Conservation (phyloP, 768 basidiomycete genomes). For the Imleria badia region DNA sequence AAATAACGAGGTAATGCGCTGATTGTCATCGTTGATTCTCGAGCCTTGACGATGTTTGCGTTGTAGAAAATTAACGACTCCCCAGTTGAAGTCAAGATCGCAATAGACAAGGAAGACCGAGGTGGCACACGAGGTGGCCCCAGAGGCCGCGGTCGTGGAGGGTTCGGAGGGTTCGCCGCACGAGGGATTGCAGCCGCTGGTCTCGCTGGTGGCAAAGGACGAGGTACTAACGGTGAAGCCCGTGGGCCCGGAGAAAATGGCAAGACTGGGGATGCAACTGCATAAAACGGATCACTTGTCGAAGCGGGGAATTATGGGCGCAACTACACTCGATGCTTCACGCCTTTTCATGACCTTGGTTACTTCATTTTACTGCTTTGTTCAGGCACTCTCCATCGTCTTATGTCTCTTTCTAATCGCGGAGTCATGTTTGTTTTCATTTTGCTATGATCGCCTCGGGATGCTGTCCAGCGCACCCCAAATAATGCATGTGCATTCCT, state of each 20-base stretch:
- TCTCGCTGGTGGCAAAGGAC: slow-evolving; percentile 40
- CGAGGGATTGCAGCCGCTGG: slow-evolving; percentile 72
- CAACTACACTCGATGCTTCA: slow-evolving; percentile 18
- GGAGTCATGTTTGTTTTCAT: slow-evolving; percentile 25
- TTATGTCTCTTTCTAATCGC: slow-evolving; percentile 14
- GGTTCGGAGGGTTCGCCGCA: slow-evolving; percentile 51
- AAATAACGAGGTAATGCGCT: slow-evolving; percentile 57
- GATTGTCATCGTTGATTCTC: slow-evolving; percentile 15
- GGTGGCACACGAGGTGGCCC: slow-evolving; percentile 48
- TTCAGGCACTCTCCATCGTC: slow-evolving; percentile 9
- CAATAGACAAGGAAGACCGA: slow-evolving; percentile 54
- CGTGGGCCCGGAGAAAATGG: slow-evolving; percentile 30
- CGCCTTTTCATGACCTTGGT: slow-evolving; percentile 17
- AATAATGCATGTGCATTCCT: slow-evolving; percentile 21
- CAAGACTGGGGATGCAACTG: slow-evolving; percentile 22
- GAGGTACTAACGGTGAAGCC: slow-evolving; percentile 30
- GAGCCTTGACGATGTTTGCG: slow-evolving; percentile 4
- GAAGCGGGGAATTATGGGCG: slow-evolving; percentile 19
- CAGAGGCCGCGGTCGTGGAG: slow-evolving; percentile 48
- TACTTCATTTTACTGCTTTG: slow-evolving; percentile 7
- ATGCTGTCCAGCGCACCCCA: slow-evolving; percentile 12
- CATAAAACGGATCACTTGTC: slow-evolving; percentile 22
- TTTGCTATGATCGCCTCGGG: slow-evolving; percentile 22
- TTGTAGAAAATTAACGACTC: slow-evolving; percentile 68
- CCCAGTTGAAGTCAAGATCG: slow-evolving; percentile 67